These are phyloP conservation scores for Plasmodium chabaudi DNA, from an alignment of 169 alveolate species.

Conservation along the genomic window DNA sequence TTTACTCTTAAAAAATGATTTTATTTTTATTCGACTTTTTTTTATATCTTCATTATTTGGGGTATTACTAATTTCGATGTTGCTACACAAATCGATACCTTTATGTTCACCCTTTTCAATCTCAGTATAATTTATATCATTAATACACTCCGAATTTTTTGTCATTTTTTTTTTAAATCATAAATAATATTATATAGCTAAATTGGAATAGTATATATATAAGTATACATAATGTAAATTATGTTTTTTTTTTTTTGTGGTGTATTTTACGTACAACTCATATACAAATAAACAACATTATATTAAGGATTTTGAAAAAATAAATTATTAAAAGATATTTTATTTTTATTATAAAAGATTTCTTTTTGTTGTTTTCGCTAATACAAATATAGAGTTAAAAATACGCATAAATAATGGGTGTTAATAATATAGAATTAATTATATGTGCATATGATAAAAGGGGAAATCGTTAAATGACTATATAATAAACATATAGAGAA, in stretches of 20 bases:
- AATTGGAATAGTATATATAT: neutral
- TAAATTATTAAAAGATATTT: constrained; percentile 6
- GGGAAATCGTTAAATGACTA: neutral
- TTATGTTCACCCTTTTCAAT: constrained; percentile 24
- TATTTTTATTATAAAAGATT: constrained; percentile 12
- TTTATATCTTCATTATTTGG: constrained; percentile 23
- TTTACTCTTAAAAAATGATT: constrained; percentile 20
- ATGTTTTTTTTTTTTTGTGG: neutral
- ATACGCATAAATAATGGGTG: neutral
- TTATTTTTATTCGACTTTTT: constrained; percentile 17
- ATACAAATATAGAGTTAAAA: constrained; percentile 39
- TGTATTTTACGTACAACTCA: neutral
- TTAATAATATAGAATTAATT: constrained; percentile 12
- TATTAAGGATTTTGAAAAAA: neutral
- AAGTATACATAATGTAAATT: neutral
- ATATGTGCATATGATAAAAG: constrained; percentile 1
- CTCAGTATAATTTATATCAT: constrained; percentile 10
- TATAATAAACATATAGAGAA: too few relatives aligned
- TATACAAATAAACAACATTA: constrained; percentile 24
- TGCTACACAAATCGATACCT: constrained; percentile 10
- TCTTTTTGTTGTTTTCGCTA: neutral
- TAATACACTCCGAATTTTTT: constrained; percentile 32
- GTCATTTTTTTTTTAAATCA: constrained; percentile 29
- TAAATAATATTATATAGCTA: too few relatives aligned
- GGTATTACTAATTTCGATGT: constrained; percentile 18